Evolutionary conservation across 2,329 filamentous ascomycete genomes (phyloP), one percentile per base, ranked within the genome.

Genomic region (Fusarium citri): DNA sequence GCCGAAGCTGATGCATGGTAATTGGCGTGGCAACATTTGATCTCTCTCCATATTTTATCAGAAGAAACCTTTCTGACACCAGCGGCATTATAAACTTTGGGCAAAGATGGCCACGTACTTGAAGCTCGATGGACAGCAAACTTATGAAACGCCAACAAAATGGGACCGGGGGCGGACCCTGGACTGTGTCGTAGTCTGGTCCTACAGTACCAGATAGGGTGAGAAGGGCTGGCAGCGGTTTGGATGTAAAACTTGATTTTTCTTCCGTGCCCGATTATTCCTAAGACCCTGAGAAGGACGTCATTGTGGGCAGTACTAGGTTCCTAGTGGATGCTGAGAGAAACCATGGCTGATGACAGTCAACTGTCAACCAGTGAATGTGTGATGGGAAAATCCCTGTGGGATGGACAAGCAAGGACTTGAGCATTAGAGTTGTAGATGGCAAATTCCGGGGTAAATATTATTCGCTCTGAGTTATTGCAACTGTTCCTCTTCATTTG

Each of bases 211-310:
- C 46, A 59, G 43, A 50, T 34, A 46, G 31, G 51, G 61, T 42
- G 53, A 51, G 28, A 68, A 54, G 67, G 50, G 63, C 58, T 50
- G 63, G 63, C 37, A 30, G 55, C 37, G 54, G 63, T 64, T 59
- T 60, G 48, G 51, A 60, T 60, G 50, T 68, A 58, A 71, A 71
- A 71, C 63, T 59, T 70, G 67, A 26, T 63, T 67, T 63, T 69
- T 61, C 28, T 41, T 62, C 64, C 51, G 37, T 57, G 20, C 26
- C 34, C 34, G 18, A 37, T 10, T 55, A 55, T 45, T 48, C 61
- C 23, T 16, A 34, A 43, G 61, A 50, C 48, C 26, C 48, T 60
- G 47, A 31, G 48, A 53, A 48, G 56, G 43, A 69, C 61, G 61
- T 67, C 53, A 69, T 67, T 63, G 23, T 49, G 20, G 23, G 41